These are phyloP conservation scores for Phytophthora cajani DNA, from an alignment of 352 stramenopile genomes.

Conservation along the genomic window DNA sequence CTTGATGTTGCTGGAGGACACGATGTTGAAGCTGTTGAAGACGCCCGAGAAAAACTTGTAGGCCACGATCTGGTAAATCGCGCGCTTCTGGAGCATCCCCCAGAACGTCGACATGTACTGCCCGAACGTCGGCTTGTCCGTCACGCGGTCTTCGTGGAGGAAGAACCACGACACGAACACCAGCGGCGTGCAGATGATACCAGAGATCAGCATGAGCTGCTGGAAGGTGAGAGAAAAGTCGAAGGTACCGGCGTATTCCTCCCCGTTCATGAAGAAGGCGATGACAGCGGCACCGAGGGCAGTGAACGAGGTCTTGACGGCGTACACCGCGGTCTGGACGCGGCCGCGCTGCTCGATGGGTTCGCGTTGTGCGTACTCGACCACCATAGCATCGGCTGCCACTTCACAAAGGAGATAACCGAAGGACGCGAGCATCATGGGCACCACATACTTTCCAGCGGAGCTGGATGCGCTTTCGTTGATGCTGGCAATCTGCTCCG, in stretches of 20 bases:
- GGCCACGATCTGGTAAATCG: slow-evolving; percentile 59
- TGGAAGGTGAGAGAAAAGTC: slow-evolving; percentile 47
- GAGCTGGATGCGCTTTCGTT: slow-evolving; percentile 34
- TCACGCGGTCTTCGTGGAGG: slow-evolving; percentile 36
- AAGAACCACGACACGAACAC: slow-evolving; percentile 44
- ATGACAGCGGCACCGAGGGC: slow-evolving; percentile 45
- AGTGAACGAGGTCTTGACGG: slow-evolving; percentile 45
- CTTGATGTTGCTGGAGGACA: slow-evolving; percentile 57
- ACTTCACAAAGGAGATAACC: slow-evolving; percentile 60
- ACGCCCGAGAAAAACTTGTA: slow-evolving; percentile 72
- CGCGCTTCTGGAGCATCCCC: slow-evolving; percentile 52
- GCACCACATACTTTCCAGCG: slow-evolving; percentile 49
- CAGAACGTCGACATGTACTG: slow-evolving; percentile 55
- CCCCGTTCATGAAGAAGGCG: slow-evolving; percentile 50
- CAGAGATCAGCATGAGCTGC: slow-evolving; percentile 46
- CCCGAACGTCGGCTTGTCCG: slow-evolving; percentile 20
- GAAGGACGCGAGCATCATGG: slow-evolving; percentile 63
- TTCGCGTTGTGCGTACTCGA: slow-evolving; percentile 60
- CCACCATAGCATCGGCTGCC: slow-evolving; percentile 62
- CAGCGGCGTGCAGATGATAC: slow-evolving; percentile 37
- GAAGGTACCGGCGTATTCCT: slow-evolving; percentile 50
- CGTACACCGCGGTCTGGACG: slow-evolving; percentile 54
- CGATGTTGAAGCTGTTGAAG: slow-evolving; percentile 69
- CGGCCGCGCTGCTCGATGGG: slow-evolving; percentile 46
- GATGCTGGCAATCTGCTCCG: slow-evolving; percentile 39